Evolutionary conservation across 1,284 basidiomycete genomes (phyloP), one percentile per base, ranked within the genome.

Genomic region (Coniferiporia sulphurascens): DNA sequence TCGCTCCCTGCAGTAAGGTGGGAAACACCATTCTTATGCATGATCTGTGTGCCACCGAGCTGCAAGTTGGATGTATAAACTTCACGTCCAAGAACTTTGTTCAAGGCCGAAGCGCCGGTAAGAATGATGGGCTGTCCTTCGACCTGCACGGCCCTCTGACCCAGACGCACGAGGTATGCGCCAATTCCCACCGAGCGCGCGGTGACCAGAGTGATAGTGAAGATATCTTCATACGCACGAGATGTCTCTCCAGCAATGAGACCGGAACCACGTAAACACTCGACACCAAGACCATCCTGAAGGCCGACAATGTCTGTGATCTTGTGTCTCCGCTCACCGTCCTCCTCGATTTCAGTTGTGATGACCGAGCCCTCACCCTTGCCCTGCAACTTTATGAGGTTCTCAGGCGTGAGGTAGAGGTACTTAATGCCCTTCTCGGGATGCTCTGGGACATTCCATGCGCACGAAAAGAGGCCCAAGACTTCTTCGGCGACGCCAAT

Each of bases 121-220:
- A 99, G 85, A 73, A 99, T 99, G 77, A 99, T 98, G 1, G 97
- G 97, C 70, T 98, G 96, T 52, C 96, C 95, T 75, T 98, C 97
- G 58, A 99, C 97, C 74, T 99, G 97, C 55, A 99, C 94, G 3
- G 97, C 93, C 69, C 97, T 90, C 78, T 99, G 93, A 68, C 97
- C 97, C 45, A 99, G 85, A 68, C 97, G 94, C 59, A 99, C 95
- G 59, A 99, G 91, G 75, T 99, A 99, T 43, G 97, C 97, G 71
- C 97, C 97, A 68, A 99, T 99, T 76, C 97, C 97, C 67, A 99
- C 97, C 4, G 95, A 98, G 58, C 97, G 93, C 66, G 95, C 97
- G 48, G 95, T 98, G 67, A 99, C 96, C 69, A 99, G 87, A 19
- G 97, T 99, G 73, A 98, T 95, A 55, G 97, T 99, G 81, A 99